Conservation (phyloP, 2,329 filamentous ascomycete species). For the Fusarium agapanthi region DNA sequence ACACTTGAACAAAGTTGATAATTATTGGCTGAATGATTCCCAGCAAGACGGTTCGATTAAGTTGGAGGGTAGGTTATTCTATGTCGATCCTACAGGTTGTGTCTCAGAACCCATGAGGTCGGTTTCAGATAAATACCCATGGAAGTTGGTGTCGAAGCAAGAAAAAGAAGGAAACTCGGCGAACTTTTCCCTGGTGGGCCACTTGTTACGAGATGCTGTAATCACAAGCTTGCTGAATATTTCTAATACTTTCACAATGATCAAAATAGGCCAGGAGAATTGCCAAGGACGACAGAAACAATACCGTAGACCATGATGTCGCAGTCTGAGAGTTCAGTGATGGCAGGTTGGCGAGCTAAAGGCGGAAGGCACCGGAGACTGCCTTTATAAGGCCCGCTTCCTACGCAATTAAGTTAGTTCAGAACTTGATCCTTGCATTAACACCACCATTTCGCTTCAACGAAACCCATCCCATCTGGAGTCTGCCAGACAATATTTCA, state of each 20-base stretch:
- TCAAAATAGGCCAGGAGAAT: not conserved
- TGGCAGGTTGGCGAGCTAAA: too few relatives aligned
- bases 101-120: conserved; percentile 24
- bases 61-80: conserved; percentile 9
- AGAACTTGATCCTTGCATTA: too few relatives aligned
- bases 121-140: conserved; percentile 9
- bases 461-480: too few relatives aligned
- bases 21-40: conserved; percentile 18
- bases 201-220: not conserved
- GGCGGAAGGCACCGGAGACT: too few relatives aligned
- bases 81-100: conserved; percentile 26
- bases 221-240: not conserved
- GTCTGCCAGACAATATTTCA: too few relatives aligned
- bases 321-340: conserved; percentile 3
- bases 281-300: not conserved
- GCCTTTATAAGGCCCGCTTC: too few relatives aligned
- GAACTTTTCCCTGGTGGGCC: not conserved
- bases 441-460: too few relatives aligned
- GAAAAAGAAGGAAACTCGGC: not conserved
- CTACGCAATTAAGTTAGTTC: too few relatives aligned
- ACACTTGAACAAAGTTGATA: not conserved
- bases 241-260: not conserved
- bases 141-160: not conserved
- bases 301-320: not conserved
- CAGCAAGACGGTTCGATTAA: conserved; percentile 14